A percentile compares a stretch with the other conserved stretches of the same genome.
phyloP scores from a whole-genome alignment of 2,329 filamentous ascomycete genomes.

The Ceratocystis lukuohia region DNA sequence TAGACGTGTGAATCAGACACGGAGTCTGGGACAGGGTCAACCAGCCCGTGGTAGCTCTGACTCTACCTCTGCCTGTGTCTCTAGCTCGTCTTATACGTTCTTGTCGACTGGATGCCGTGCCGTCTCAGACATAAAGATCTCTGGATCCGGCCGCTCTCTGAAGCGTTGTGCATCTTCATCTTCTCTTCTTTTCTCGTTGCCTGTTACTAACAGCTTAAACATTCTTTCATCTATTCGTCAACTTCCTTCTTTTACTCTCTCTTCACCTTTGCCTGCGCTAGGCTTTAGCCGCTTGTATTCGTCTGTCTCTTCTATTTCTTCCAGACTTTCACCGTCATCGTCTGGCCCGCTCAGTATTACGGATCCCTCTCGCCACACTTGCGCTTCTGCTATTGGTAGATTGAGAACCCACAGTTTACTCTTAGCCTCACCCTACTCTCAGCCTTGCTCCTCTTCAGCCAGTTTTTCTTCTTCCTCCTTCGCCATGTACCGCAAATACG shows the following conservation, averaged over 20 bases:
- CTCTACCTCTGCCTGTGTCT: neutral
- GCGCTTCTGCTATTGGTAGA: constrained; percentile 18
- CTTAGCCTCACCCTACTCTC: constrained; percentile 4
- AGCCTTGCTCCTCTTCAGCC: constrained; percentile 13
- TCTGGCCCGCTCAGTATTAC: neutral
- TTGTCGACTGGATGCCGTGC: constrained; percentile 9
- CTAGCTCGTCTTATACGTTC: constrained; percentile 11
- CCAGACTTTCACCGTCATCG: neutral
- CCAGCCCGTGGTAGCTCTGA: neutral
- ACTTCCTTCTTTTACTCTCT: constrained; percentile 14
- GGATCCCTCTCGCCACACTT: constrained; percentile 6
- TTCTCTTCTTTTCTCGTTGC: constrained; percentile 6
- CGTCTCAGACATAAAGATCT: constrained; percentile 19
- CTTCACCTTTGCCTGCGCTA: neutral
- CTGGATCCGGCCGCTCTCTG: constrained; percentile 13
- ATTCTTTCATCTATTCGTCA: neutral
- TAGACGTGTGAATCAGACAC: constrained; percentile 14
- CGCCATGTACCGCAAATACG: constrained; percentile 36
- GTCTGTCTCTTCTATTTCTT: neutral
- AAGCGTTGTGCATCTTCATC: neutral
- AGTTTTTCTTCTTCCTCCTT: constrained; percentile 19
- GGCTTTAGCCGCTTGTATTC: neutral
- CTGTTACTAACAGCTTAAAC: neutral
- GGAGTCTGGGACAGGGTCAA: constrained; percentile 14
- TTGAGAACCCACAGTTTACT: constrained; percentile 11